Evolutionary conservation across 768 basidiomycete genomes (phyloP).

Genomic region (Russula sp.): DNA sequence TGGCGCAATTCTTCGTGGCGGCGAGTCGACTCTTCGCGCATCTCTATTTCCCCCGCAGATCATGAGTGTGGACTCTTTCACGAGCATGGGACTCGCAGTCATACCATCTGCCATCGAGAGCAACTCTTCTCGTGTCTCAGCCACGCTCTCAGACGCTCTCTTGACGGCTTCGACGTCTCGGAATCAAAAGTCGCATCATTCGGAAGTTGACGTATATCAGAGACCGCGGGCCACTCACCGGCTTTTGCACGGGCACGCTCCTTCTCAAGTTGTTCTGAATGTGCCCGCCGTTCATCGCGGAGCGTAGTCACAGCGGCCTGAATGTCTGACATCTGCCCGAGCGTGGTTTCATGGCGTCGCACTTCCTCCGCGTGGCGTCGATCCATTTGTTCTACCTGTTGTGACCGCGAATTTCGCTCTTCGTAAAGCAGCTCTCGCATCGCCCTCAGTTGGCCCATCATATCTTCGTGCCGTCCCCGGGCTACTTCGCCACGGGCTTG

Average conservation of each 20-base stretch:
- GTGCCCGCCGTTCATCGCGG: conserved; percentile 3
- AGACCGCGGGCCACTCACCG: conserved; percentile 1
- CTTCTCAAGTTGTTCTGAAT: conserved; percentile 5
- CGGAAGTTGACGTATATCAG: not conserved
- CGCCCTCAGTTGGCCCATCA: conserved; percentile 13
- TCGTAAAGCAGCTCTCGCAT: conserved; percentile 4
- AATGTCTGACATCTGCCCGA: conserved; percentile 9
- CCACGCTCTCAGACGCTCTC: not conserved
- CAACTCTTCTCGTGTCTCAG: conserved; percentile 8
- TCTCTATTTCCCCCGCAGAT: not conserved
- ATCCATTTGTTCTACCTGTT: conserved; percentile 3
- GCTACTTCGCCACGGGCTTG: not conserved
- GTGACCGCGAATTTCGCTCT: conserved; percentile 4
- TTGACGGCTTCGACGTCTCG: conserved; percentile 4
- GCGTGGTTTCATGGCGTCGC: conserved; percentile 1
- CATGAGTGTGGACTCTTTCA: not conserved
- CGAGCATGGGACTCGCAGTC: not conserved
- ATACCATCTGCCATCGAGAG: conserved; percentile 6
- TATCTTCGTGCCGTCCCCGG: conserved; percentile 10
- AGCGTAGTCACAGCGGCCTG: conserved; percentile 4
- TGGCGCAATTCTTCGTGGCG: conserved; percentile 18
- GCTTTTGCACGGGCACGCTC: conserved; percentile 3
- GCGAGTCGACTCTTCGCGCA: conserved; percentile 16
- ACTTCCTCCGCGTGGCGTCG: conserved; percentile 4
- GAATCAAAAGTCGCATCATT: not conserved